Conservation (phyloP, 2,329 filamentous ascomycete genomes). For the Ilyonectria robusta region DNA sequence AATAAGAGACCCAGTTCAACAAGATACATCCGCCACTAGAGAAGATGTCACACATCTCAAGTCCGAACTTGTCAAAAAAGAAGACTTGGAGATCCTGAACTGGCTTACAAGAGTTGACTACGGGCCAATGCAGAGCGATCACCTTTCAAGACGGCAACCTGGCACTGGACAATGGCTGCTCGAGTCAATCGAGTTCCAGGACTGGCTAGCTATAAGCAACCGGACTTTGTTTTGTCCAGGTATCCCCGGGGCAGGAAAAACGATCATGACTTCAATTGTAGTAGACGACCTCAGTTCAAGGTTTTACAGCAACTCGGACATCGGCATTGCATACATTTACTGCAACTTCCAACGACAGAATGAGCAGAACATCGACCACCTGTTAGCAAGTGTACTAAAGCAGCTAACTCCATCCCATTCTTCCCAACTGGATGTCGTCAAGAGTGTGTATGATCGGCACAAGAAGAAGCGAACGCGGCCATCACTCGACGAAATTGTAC, state of each 20-base stretch:
- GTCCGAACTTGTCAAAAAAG: neutral
- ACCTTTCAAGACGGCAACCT: conserved; percentile 48
- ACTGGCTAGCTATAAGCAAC: neutral
- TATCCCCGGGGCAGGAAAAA: conserved; percentile 23
- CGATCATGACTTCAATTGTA: neutral
- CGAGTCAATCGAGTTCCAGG: neutral
- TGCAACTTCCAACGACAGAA: conserved; percentile 31
- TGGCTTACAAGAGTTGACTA: conserved; percentile 57
- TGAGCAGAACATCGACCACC: conserved; percentile 41
- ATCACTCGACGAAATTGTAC: conserved; percentile 1
- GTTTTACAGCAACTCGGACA: neutral
- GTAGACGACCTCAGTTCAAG: neutral
- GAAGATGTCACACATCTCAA: too few species aligned
- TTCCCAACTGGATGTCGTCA: neutral
- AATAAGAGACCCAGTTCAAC: too few species aligned
- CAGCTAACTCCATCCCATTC: conserved; percentile 47
- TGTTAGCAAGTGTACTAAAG: conserved; percentile 51
- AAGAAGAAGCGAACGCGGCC: neutral
- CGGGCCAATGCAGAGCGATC: conserved; percentile 55
- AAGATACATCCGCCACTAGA: too few species aligned
- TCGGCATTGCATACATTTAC: conserved; percentile 51
- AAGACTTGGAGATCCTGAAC: conserved; percentile 36
- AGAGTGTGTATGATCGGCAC: neutral
- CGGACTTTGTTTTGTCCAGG: conserved; percentile 41
- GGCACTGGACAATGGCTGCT: conserved; percentile 48